Evolutionary conservation across 2,329 filamentous ascomycete genomes (phyloP).

Genomic region (Paraphoma sp.): DNA sequence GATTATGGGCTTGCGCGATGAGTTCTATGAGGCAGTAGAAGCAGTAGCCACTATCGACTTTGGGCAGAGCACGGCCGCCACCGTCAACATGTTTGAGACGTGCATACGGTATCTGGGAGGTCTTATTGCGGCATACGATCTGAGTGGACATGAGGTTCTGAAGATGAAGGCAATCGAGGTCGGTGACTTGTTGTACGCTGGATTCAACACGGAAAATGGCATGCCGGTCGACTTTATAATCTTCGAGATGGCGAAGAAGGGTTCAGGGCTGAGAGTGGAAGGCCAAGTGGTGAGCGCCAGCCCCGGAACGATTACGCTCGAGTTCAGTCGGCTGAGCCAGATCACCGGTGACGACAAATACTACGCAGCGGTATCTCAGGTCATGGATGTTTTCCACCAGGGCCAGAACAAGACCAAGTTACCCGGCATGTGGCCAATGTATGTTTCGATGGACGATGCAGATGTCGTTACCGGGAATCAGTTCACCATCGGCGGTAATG

Average conservation of each 20-base stretch:
- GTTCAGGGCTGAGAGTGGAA: slow-evolving; percentile 67
- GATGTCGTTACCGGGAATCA: slow-evolving; percentile 38
- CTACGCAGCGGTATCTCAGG: slow-evolving; percentile 86
- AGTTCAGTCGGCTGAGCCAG: slow-evolving; percentile 89
- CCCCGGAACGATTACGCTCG: slow-evolving; percentile 76
- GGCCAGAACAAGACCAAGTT: slow-evolving; percentile 75
- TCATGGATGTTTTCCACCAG: slow-evolving; percentile 79
- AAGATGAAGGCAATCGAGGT: slow-evolving; percentile 80
- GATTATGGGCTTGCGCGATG: slow-evolving; percentile 81
- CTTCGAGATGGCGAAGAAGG: slow-evolving; percentile 41
- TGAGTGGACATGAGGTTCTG: slow-evolving; percentile 75
- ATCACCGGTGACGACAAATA: slow-evolving; percentile 82
- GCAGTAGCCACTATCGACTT: slow-evolving; percentile 81
- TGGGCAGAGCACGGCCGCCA: slow-evolving; percentile 68
- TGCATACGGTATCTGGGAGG: slow-evolving; percentile 90
- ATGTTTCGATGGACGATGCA: slow-evolving; percentile 53
- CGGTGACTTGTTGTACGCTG: slow-evolving; percentile 77
- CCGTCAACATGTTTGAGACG: slow-evolving; percentile 92
- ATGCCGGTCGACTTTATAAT: slow-evolving; percentile 73
- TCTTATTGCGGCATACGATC: slow-evolving; percentile 82
- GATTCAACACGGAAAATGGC: slow-evolving; percentile 89
- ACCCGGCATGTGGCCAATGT: slow-evolving; percentile 80
- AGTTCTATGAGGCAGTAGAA: slow-evolving; percentile 79
- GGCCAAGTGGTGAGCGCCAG: slow-evolving; percentile 26
- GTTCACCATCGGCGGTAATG: slow-evolving; percentile 43